Conservation (phyloP, 139 green algal genomes). For the Asterochloris sp. region DNA sequence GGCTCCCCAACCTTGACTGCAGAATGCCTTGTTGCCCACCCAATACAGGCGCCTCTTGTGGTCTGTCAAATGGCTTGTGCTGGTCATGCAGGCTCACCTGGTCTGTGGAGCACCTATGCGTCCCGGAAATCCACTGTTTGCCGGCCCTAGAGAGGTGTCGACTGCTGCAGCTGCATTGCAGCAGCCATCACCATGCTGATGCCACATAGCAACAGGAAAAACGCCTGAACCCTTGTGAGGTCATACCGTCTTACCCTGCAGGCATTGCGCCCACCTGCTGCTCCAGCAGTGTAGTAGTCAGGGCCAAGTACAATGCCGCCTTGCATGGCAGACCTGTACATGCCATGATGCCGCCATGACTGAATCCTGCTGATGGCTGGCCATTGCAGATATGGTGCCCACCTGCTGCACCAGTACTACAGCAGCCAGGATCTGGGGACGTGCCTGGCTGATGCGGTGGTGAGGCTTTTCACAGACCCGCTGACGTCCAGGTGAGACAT, state of each 20-base stretch:
- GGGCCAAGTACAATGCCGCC: background rate
- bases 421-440: slow-evolving; percentile 47
- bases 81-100: background rate
- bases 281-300: background rate
- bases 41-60: background rate
- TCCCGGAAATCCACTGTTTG: background rate
- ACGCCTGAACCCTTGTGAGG: background rate
- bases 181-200: too few relatives aligned
- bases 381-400: slow-evolving; percentile 4
- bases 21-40: background rate
- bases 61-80: background rate
- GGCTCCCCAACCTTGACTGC: background rate
- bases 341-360: background rate
- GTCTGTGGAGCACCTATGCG: background rate
- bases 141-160: background rate
- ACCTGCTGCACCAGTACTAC: slow-evolving; percentile 46
- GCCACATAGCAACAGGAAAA: background rate
- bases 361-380: background rate
- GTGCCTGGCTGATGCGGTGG: slow-evolving; percentile 32
- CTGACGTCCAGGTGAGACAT: too few relatives aligned
- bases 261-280: background rate
- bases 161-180: too few relatives aligned
- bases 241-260: too few relatives aligned
- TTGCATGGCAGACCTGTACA: background rate
- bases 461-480: slow-evolving; percentile 1